Evolutionary conservation across 1,284 basidiomycete species (phyloP).

Genomic region (Boletus sp.): DNA sequence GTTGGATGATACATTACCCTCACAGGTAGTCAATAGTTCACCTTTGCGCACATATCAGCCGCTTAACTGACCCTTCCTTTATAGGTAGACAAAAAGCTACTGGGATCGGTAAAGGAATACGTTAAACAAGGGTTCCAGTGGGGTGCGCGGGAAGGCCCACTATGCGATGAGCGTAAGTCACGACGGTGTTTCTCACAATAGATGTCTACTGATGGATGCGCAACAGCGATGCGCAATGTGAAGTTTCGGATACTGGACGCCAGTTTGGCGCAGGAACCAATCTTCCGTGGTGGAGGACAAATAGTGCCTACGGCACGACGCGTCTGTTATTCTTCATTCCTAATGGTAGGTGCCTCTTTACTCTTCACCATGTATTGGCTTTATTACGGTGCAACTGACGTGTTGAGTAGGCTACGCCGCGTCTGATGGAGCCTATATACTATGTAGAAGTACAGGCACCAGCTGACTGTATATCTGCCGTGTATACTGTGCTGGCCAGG

Average conservation of each 20-base stretch:
- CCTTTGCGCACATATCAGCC: background rate
- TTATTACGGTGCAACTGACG: background rate
- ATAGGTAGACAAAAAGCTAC: conserved; percentile 88
- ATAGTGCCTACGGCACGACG: conserved; percentile 97
- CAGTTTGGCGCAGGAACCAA: conserved; percentile 88
- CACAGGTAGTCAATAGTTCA: conserved; percentile 55
- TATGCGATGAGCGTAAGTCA: conserved; percentile 95
- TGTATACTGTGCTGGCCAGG: conserved; percentile 95
- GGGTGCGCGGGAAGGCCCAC: conserved; percentile 94
- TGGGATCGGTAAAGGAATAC: conserved; percentile 88
- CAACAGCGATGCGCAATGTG: conserved; percentile 91
- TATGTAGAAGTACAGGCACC: conserved; percentile 98
- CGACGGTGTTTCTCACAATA: conserved; percentile 2
- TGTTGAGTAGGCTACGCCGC: conserved; percentile 70
- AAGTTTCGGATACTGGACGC: conserved; percentile 96
- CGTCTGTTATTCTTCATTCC: conserved; percentile 98
- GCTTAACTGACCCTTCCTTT: conserved; percentile 4
- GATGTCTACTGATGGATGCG: conserved; percentile 4
- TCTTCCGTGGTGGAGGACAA: conserved; percentile 96
- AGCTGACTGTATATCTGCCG: conserved; percentile 95
- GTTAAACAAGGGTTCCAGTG: conserved; percentile 99
- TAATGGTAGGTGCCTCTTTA: conserved; percentile 64
- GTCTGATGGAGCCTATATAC: conserved; percentile 95
- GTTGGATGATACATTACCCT: conserved; percentile 94
- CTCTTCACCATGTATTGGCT: conserved; percentile 5